These are phyloP conservation scores for Wickerhamiella azymoides DNA, from an alignment of 805 yeast genomes.

Conservation along the genomic window DNA sequence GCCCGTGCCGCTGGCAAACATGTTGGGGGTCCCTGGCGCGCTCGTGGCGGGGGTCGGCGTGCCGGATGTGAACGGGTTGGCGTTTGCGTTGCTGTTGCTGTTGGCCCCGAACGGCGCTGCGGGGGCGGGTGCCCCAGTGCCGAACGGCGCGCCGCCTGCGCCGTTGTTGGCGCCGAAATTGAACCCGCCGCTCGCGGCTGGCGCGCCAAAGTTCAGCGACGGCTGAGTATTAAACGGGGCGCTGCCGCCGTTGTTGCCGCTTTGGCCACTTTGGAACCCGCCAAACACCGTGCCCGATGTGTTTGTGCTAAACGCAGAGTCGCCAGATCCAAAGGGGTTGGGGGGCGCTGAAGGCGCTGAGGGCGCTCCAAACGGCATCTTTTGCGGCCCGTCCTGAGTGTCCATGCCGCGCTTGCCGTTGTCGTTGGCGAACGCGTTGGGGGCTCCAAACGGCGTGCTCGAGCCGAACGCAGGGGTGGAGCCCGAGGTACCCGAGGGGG, in stretches of 20 bases:
- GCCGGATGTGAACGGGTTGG: neutral
- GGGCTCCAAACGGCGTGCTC: too few species aligned
- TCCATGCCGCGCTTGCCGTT: too few species aligned
- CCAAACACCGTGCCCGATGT: neutral
- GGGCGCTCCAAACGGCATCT: too few species aligned
- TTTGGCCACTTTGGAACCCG: neutral
- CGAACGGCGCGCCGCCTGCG: neutral
- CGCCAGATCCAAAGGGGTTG: neutral
- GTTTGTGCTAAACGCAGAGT: neutral
- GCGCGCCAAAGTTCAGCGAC: slow-evolving; percentile 1
- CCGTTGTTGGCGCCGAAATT: neutral
- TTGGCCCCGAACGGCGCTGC: neutral
- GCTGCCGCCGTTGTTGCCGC: neutral
- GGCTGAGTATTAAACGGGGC: neutral
- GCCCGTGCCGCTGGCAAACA: neutral
- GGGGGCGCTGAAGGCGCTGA: too few species aligned
- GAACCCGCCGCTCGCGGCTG: neutral
- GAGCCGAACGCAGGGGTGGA: too few species aligned
- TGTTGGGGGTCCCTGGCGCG: neutral
- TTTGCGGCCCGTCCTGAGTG: too few species aligned
- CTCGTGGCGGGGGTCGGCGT: neutral
- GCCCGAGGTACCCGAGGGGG: too few species aligned
- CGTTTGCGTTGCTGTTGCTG: neutral
- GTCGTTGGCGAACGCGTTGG: too few species aligned
- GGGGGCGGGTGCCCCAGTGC: too few species aligned